Percentiles rank a stretch among this genome's conserved stretches.
phyloP scores from a whole-genome alignment of 345 rosid species.

The Pugionium cornutum region DNA sequence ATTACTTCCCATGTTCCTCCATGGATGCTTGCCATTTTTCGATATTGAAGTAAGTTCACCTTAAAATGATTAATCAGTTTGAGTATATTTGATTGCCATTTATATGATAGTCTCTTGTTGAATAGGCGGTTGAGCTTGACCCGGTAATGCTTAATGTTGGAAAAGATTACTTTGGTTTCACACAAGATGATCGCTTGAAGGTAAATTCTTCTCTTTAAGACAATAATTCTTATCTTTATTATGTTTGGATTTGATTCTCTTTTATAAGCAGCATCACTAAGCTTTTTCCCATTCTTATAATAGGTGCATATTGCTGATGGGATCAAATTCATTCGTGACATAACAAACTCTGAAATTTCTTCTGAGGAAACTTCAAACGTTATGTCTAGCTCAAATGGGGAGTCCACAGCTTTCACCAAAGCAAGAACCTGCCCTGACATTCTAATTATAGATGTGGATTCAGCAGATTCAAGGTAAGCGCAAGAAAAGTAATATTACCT shows the following conservation, averaged over 20 bases:
- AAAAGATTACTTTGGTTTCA: constrained; percentile 68
- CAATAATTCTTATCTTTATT: neutral
- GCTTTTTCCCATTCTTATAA: constrained; percentile 14
- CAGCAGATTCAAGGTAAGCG: constrained; percentile 79
- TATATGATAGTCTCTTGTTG: constrained; percentile 12
- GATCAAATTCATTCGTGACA: constrained; percentile 56
- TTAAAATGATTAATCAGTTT: constrained; percentile 7
- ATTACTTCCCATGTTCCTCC: constrained; percentile 93
- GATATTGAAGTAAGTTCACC: constrained; percentile 60
- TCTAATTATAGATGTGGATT: constrained; percentile 84
- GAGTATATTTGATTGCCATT: constrained; percentile 1
- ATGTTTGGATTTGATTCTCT: neutral
- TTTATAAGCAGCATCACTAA: neutral
- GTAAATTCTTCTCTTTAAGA: constrained; percentile 37
- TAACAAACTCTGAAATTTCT: constrained; percentile 37
- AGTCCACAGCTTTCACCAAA: constrained; percentile 30
- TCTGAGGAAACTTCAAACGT: constrained; percentile 34
- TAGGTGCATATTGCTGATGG: constrained; percentile 90
- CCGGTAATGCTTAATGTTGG: constrained; percentile 60
- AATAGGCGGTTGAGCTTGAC: constrained; percentile 91
- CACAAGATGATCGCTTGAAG: constrained; percentile 60
- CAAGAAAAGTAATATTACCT: constrained; percentile 12
- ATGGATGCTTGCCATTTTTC: constrained; percentile 59
- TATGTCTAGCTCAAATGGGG: constrained; percentile 35
- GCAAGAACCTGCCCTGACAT: constrained; percentile 50